Evolutionary conservation across 306 rosid genomes (phyloP), one percentile per base, ranked within the genome.

Genomic region (Prunus davidiana): DNA sequence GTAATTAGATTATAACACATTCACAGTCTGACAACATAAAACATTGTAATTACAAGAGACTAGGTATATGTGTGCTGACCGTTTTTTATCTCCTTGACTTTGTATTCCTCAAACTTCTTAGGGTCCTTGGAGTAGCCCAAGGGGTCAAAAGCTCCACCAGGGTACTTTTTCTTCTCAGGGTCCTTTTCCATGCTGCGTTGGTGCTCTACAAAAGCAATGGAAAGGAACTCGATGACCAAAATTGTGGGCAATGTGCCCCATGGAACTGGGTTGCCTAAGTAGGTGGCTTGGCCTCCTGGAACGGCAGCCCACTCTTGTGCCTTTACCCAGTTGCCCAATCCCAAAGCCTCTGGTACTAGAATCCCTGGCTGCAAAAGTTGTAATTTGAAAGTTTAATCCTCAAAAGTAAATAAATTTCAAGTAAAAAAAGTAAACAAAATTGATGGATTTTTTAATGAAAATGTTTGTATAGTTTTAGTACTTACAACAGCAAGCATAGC

Each of bases 401-500:
- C n/a, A 19, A 0, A 15, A 43, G 56, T 58, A 15, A 12, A 15
- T 13, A 12, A 34, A 22, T 8, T 72, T 25, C 24, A 32, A 4
- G 11, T 45, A 6, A 6, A 34, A 34, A 34, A 34, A 34, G 41
- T 6, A 34, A 38, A 38, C 43, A 38, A 38, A 38, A 38, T 38
- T 38, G 43, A 38, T 38, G 9, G 43, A 38, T 7, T 38, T 38
- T 55, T 18, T 19, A 8, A 28, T 12, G 4, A 5, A 13, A 56
- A 38, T 30, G 11, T 61, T 47, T 12, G 8, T 56, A 19, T 12
- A 41, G 52, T 2, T 38, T 38, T 38, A 6, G 43, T 38, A 87
- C 97, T 91, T 88, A 96, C 99, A 75, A 96, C 99, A 54, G 99
- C 98, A 75, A 96, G 93, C 99, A 96, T 96, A 56, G 97, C 97